Evolutionary conservation across 805 yeast genomes (phyloP), one percentile per base, ranked within the genome.

Genomic region (Hyphopichia homilentoma): DNA sequence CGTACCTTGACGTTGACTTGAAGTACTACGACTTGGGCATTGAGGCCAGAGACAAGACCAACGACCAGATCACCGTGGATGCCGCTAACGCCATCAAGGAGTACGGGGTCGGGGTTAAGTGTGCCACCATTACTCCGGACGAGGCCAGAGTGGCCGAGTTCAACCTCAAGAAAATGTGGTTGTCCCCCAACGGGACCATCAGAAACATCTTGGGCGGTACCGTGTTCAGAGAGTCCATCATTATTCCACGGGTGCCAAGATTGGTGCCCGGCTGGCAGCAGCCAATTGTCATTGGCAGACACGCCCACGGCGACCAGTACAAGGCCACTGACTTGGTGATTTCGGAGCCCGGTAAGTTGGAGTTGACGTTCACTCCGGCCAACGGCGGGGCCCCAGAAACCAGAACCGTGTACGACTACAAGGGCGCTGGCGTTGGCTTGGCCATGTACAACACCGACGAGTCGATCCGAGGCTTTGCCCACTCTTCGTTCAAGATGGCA

Each of bases 41-140:
- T 42, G 67, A 75, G 48, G 65, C 76, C 38, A 70, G 93, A 62
- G 90, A 84, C 52, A 61, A 69, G 21, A 82, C 90, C 21, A 66
- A 79, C 39, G 93, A 84, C 56, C 70, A 79, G 55, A 73, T 84
- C 47, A 84, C 93, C n/a, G 50, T 70, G 29, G 90, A 84, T 44
- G 83, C 90, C 4, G 90, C 90, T 14, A 68, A 79, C 40, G 90
- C 89, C 19, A 83, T 80, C 45, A 70, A 72, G 52, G 54, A 83
- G 56, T 79, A 77, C 45, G 89, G 88, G 40, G 90, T 84, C 16
- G 90, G 88, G 52, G 71, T 84, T 46, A 84, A 84, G 58, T 84
- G 90, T 71, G 90, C 93, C 30, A 84, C 90, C 12, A 84, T 84
- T 47, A 84, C 90, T 2, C 93, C 90, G 2, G 90, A 84, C 57